Evolutionary conservation across 768 basidiomycete species (phyloP), one percentile per base, ranked within the genome.

Genomic region (Candolleomyces aberdarensis): DNA sequence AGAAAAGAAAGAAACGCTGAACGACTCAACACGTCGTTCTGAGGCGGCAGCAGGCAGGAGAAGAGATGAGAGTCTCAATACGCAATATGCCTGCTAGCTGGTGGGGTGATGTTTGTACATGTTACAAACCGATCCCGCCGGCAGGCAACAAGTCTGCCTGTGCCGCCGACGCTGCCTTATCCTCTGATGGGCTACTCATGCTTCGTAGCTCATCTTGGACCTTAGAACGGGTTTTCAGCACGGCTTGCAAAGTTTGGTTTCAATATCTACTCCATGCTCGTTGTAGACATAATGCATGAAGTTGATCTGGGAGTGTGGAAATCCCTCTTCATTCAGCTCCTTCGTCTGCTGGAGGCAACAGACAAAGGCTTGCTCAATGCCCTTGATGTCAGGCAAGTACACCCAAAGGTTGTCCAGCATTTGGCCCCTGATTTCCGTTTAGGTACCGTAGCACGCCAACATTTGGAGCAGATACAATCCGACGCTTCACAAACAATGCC

Each of bases 221-320:
- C n/a, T n/a, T 50, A 77, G 76, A 77, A 71, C 67, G 70, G 75
- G 0, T 76, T 78, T 57, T 69, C 72, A 0, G 31, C 54, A 7
- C 62, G 58, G 11, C 61, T 68, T 19, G 56, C 26, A 0, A 43
- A 49, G 3, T 32, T 41, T 29, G 69, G 66, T 0, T 71, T 75
- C 51, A 65, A 73, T 43, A 59, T 70, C 4, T 72, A 63, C 47
- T 36, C 46, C 0, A 66, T 75, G 59, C 65, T 76, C 39, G 69
- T 68, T 0, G 60, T 64, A 0, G 76, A 78, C 46, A 60, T 78
- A 4, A 57, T 78, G 44, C 77, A 78, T 60, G 76, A 78, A 52
- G 64, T 76, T 57, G 76, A 78, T 57, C 64, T 77, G 3, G 77
- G 77, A 1, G 71, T 73, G 0, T 76, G 74, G 75, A 78, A 75